These are phyloP conservation scores for Dothideomycetidae sp. DNA, from an alignment of 2,329 filamentous ascomycete species.

Conservation along the genomic window DNA sequence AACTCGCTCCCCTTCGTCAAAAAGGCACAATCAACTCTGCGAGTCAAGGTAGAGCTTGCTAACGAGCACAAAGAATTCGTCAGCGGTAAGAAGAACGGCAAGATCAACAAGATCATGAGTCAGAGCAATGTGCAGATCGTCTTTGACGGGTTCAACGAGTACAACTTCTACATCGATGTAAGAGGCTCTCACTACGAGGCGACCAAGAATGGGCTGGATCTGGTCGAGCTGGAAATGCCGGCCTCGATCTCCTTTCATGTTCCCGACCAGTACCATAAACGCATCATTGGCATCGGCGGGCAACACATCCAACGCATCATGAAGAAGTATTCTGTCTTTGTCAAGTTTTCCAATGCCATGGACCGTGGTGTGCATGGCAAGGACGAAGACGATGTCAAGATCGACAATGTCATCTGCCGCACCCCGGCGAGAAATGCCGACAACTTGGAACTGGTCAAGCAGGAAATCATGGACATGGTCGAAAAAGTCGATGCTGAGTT, in stretches of 20 bases:
- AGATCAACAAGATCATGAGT: conserved; percentile 99
- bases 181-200: conserved; percentile 85
- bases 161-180: conserved; percentile 99
- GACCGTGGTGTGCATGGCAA: conserved; percentile 86
- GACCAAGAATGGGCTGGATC: conserved; percentile 77
- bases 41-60: conserved; percentile 95
- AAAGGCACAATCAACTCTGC: conserved; percentile 78
- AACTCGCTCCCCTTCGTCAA: conserved; percentile 81
- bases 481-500: conserved; percentile 96
- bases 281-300: conserved; percentile 95
- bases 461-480: conserved; percentile 99
- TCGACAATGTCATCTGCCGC: conserved; percentile 97
- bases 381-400: conserved; percentile 95
- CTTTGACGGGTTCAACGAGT: conserved; percentile 98
- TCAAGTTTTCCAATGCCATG: conserved; percentile 99
- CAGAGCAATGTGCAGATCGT: conserved; percentile 99
- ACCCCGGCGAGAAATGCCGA: conserved; percentile 94
- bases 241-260: conserved; percentile 98
- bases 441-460: conserved; percentile 92
- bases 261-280: conserved; percentile 97
- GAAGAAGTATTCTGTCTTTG: conserved; percentile 99
- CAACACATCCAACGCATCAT: conserved; percentile 99
- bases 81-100: conserved; percentile 98
- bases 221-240: conserved; percentile 98
- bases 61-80: conserved; percentile 99